These are phyloP conservation scores for Leccinum fibrillosum DNA, from an alignment of 768 basidiomycete species.

Conservation along the genomic window DNA sequence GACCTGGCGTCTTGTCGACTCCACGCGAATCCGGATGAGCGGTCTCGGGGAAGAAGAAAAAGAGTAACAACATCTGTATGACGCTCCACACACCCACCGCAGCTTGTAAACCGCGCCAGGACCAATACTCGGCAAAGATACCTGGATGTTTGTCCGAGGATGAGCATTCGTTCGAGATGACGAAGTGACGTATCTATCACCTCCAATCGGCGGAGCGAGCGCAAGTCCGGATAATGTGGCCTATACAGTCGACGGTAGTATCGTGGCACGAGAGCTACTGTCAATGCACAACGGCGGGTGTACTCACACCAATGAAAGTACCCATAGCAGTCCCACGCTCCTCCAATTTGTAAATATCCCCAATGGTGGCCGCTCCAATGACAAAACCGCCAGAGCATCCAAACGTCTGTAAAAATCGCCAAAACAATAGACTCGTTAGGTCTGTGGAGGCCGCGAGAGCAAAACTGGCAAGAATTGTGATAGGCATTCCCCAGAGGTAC, in stretches of 20 bases:
- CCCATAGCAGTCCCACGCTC: constrained; percentile 62
- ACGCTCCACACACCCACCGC: constrained; percentile 41
- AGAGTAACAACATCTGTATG: constrained; percentile 38
- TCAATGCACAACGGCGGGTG: background rate
- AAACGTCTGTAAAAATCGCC: constrained; percentile 63
- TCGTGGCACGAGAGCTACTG: background rate
- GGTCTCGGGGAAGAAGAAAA: constrained; percentile 60
- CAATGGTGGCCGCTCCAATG: constrained; percentile 57
- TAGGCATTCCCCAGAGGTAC: constrained; percentile 58
- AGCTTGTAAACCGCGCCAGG: constrained; percentile 63
- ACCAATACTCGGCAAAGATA: constrained; percentile 52
- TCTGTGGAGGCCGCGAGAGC: constrained; percentile 52
- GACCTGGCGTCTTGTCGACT: constrained; percentile 41
- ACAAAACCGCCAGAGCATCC: constrained; percentile 56
- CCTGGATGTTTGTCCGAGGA: constrained; percentile 30
- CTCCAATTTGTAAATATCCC: constrained; percentile 64
- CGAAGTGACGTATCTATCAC: constrained; percentile 22
- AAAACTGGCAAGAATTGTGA: constrained; percentile 55
- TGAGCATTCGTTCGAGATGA: background rate
- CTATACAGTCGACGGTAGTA: constrained; percentile 16
- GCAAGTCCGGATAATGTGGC: constrained; percentile 57
- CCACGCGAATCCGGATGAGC: constrained; percentile 57
- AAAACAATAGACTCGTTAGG: constrained; percentile 47
- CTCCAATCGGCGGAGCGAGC: constrained; percentile 58
- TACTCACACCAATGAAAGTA: constrained; percentile 48